Evolutionary conservation across 495 filamentous ascomycete genomes (phyloP), one percentile per base, ranked within the genome.

Genomic region (Baudoinia panamericana): DNA sequence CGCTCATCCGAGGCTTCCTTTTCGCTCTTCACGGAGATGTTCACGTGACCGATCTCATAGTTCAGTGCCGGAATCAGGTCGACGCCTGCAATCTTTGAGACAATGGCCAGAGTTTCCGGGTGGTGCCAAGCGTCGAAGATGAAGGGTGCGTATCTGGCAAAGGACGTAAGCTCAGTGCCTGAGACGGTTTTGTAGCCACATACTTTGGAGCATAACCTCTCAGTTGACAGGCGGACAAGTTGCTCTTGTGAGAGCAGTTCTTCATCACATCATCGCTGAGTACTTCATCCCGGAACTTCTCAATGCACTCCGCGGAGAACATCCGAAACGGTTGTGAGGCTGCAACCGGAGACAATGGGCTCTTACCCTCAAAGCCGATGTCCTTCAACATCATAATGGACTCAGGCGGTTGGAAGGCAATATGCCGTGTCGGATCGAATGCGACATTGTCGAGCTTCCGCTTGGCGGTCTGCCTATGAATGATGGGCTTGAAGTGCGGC

Each of bases 51-150:
- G 48, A 84, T 80, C 51, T 85, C 80, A 52, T 72, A 72, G 57
- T 84, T 77, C 66, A 82, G 76, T 16, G 65, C 70, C 4, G 78
- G 72, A 25, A 81, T 68, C 11, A 84, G 64, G 18, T 82, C 79
- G 31, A 83, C 71, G n/a, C 79, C 78, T n/a, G 78, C 79, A 22
- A 83, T 69, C 40, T 75, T 69, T 10, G 78, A 82, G 22, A 84
- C 63, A 48, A 78, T 74, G 2, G 59, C 58, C 7, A 83, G 67
- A 0, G 72, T 78, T 32, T 75, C 68, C 0, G 78, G 72, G 44
- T 69, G 64, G 36, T 71, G 75, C 80, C 79, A 84, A 15, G 75
- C 75, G 37, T 79, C 76, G 53, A 80, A 77, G 13, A 75, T 68
- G 42, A 85, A 84, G 10, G 72, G 70, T 39, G 75, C 68, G 59